A percentile compares a stretch with the other conserved stretches of the same genome.
Evolutionary conservation across 768 basidiomycete genomes (phyloP).

Genomic region (Lactarius sp.): DNA sequence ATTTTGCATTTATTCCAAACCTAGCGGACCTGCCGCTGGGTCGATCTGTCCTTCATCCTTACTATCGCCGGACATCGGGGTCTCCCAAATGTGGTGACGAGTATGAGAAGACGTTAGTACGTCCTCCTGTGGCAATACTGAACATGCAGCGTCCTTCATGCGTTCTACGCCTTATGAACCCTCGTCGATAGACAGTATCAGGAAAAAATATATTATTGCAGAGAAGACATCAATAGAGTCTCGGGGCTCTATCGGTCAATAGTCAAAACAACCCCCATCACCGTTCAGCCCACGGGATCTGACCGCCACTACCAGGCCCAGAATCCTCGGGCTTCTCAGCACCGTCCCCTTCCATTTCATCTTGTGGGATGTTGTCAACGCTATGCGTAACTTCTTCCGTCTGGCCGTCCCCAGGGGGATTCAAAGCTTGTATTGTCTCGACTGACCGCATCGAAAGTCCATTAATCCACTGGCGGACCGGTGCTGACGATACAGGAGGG

Average conservation of each 20-base stretch:
- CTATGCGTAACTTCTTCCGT: neutral
- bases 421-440: neutral
- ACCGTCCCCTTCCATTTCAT: conserved; percentile 14
- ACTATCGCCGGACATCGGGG: neutral
- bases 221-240: neutral
- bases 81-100: neutral
- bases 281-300: conserved; percentile 18
- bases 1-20: neutral
- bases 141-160: neutral
- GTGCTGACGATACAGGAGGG: neutral
- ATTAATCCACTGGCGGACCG: conserved; percentile 10
- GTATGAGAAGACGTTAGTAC: neutral
- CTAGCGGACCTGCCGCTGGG: neutral
- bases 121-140: neutral
- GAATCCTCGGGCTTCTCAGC: conserved; percentile 22
- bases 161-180: neutral
- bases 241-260: neutral
- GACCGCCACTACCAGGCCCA: neutral
- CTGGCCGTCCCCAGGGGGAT: neutral
- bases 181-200: neutral
- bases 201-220: neutral
- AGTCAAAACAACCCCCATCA: neutral
- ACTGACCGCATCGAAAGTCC: neutral
- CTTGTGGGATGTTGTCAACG: neutral
- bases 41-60: neutral